phyloP scores from a whole-genome alignment of 2,329 filamentous ascomycete genomes.

The Metarhizium rileyi region DNA sequence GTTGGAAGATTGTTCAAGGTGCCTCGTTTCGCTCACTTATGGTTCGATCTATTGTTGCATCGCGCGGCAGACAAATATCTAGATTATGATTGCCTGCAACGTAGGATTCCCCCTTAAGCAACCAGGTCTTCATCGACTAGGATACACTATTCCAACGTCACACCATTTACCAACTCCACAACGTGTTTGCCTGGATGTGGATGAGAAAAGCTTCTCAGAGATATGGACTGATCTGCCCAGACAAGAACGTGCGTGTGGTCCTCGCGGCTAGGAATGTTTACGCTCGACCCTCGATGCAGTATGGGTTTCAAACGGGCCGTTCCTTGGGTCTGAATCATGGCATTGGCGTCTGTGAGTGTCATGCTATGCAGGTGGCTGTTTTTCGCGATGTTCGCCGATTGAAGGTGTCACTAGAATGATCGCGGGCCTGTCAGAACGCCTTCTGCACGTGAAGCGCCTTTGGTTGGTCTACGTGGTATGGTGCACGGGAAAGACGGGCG shows the following conservation, averaged over 20 bases:
- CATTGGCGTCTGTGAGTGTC: neutral
- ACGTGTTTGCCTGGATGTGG: neutral
- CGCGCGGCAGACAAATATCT: too few relatives aligned
- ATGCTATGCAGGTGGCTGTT: constrained; percentile 1
- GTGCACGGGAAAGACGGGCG: neutral
- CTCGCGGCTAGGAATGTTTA: neutral
- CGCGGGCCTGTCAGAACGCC: neutral
- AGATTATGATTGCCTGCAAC: neutral
- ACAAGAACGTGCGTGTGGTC: neutral
- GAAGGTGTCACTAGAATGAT: neutral
- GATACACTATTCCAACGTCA: neutral
- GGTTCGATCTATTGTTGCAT: too few relatives aligned
- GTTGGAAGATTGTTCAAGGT: too few relatives aligned
- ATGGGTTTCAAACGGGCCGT: neutral
- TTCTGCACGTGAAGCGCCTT: neutral
- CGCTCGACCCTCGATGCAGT: neutral
- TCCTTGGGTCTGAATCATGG: neutral
- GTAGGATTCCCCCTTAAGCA: neutral
- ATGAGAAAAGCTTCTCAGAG: neutral
- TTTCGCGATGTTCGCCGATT: neutral
- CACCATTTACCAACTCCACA: neutral
- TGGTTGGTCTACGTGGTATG: neutral
- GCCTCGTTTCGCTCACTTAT: too few relatives aligned
- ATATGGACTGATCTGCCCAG: neutral
- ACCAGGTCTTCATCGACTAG: neutral